phyloP scores from a whole-genome alignment of 1,284 basidiomycete species.

The Trichosporon ovoides region DNA sequence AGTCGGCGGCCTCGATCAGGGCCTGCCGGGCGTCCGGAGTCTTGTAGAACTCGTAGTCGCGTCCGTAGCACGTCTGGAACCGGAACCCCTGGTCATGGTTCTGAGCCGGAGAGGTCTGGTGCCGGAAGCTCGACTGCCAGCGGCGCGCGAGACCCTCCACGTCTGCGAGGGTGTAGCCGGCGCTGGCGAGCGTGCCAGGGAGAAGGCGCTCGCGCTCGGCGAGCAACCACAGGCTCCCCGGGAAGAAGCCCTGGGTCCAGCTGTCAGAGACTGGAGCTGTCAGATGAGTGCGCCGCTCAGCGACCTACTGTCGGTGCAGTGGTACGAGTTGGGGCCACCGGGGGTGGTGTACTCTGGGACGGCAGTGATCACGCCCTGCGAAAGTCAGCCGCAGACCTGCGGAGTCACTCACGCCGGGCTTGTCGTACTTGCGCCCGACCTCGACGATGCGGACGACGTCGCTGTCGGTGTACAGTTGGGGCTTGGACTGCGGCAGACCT shows the following conservation, averaged over 20 bases:
- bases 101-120: slow-evolving; percentile 19
- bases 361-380: slow-evolving; percentile 23
- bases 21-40: slow-evolving; percentile 22
- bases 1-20: slow-evolving; percentile 31
- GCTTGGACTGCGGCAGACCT: slow-evolving; percentile 7
- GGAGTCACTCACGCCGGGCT: slow-evolving; percentile 20
- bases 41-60: slow-evolving; percentile 23
- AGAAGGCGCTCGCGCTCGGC: slow-evolving; percentile 25
- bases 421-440: slow-evolving; percentile 33
- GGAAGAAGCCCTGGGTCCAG: slow-evolving; percentile 39
- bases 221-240: slow-evolving; percentile 33
- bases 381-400: no score
- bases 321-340: slow-evolving; percentile 30
- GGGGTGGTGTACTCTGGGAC: slow-evolving; percentile 36
- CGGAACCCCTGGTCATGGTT: slow-evolving; percentile 42
- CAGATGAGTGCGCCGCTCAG: no score
- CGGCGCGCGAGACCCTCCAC: slow-evolving; percentile 27
- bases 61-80: slow-evolving; percentile 35
- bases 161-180: slow-evolving; percentile 17
- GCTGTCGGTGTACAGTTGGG: slow-evolving; percentile 11
- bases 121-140: slow-evolving; percentile 28
- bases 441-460: slow-evolving; percentile 29
- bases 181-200: slow-evolving; percentile 16
- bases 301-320: slow-evolving; percentile 29
- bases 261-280: no score